Base-by-base conservation (phyloP, 495 filamentous ascomycete species). In the Cudoniella acicularis region DNA sequence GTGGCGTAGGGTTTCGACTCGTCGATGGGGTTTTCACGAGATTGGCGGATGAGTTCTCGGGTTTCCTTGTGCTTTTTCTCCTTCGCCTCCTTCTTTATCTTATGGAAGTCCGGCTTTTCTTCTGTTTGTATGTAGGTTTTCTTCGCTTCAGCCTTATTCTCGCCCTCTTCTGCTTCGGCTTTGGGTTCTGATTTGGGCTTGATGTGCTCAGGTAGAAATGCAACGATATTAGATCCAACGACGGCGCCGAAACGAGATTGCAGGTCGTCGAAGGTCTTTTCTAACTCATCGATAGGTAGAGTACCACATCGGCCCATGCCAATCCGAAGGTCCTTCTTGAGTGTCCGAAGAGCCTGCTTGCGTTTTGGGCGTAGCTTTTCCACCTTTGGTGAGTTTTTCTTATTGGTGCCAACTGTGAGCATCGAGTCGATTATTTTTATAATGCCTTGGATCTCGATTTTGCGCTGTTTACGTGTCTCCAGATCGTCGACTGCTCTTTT, bases 1-100 rank as follows among this genome's bases (percentile, higher is more conserved):
- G 93, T 96, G 17, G 79, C 77, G 73, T 98, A 98, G 13, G 94
- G 88, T 75, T 95, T 95, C 50, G 72, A 77, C 40, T 73, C 66
- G 72, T 96, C 91, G 55, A 84, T 71, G 0, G 89, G 86, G 75
- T 96, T 94, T 59, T 88, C 85, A 43, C 78, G 76, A 69, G 80
- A 78, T 61, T 80, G 74, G 18, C 70, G 65, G 24, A 89, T 75
- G 23, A 82, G 82, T 21, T 69, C 69, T 51, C 70, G 70, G 53
- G 73, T 17, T 63, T 36, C 30, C 30, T 36, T 4, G 30, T 36
- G 30, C 6, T 13, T n/a, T n/a, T 13, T 36, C 30, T 13, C 30
- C 30, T 36, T 36, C 13, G 30, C 4, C 13, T 36, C 30, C 6
- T 36, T 36, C n/a, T n/a, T n/a, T n/a, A n/a, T n/a, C n/a, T n/a